phyloP scores from a whole-genome alignment of 2,329 filamentous ascomycete species.

The Westerdykella aurantiaca region DNA sequence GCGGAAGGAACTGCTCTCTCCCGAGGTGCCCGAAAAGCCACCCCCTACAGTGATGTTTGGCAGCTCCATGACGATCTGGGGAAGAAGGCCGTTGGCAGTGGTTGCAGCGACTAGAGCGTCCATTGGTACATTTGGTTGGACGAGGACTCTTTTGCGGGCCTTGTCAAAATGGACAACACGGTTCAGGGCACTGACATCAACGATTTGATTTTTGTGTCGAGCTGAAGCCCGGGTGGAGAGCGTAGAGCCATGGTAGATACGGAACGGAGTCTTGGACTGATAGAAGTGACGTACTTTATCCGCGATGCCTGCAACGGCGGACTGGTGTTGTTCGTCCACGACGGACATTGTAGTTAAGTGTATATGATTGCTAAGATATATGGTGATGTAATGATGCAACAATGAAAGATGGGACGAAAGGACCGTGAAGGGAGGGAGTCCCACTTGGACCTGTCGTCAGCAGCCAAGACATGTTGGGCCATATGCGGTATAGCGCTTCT shows the following conservation, averaged over 20 bases:
- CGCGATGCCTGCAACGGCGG: slow-evolving; percentile 21
- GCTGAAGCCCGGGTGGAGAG: slow-evolving; percentile 61
- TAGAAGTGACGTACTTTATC: slow-evolving; percentile 40
- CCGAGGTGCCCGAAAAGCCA: slow-evolving; percentile 60
- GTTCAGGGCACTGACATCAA: slow-evolving; percentile 62
- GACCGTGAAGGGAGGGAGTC: too few species aligned
- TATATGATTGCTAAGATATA: too few species aligned
- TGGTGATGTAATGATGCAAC: too few species aligned
- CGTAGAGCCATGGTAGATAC: slow-evolving; percentile 72
- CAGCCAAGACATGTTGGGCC: too few species aligned
- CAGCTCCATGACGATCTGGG: slow-evolving; percentile 65
- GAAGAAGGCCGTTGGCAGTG: slow-evolving; percentile 51
- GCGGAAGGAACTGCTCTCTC: slow-evolving; percentile 62
- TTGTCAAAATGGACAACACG: slow-evolving; percentile 57
- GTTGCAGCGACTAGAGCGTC: slow-evolving; percentile 56
- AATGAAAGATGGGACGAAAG: too few species aligned
- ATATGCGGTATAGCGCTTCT: too few species aligned
- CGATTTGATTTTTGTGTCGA: slow-evolving; percentile 36
- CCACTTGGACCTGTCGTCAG: too few species aligned
- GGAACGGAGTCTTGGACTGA: slow-evolving; percentile 41
- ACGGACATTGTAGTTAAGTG: too few species aligned
- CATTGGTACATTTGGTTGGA: slow-evolving; percentile 67
- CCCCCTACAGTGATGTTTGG: slow-evolving; percentile 65
- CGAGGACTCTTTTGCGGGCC: slow-evolving; percentile 50
- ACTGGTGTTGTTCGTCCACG: slow-evolving; percentile 16